Evolutionary conservation across 2,329 filamentous ascomycete genomes (phyloP).

Genomic region (Arthrinium phaeospermum): DNA sequence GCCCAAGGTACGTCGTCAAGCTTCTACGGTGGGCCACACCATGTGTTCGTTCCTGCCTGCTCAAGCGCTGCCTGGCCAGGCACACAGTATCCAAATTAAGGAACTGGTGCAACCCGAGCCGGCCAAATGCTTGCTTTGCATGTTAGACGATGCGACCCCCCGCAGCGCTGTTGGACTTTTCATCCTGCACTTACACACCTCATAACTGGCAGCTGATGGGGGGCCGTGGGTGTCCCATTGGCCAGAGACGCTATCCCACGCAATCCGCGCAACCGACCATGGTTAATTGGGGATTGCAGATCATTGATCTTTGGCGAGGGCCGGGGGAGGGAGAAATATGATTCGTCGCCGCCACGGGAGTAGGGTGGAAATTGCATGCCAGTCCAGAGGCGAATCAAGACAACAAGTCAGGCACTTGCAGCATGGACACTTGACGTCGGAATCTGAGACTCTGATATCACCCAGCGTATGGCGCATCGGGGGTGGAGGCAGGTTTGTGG

Average conservation of each 20-base stretch:
- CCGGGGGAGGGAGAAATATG: not conserved
- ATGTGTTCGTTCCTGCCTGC: not conserved
- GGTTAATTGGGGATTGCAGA: not conserved
- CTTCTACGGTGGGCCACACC: slow-evolving; percentile 23
- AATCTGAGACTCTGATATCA: not conserved
- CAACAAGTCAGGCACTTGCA: not conserved
- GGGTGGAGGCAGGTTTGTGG: not conserved
- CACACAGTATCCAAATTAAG: not conserved
- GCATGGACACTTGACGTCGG: not conserved
- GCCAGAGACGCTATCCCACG: not conserved
- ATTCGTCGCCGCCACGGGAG: slow-evolving; percentile 2
- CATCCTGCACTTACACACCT: not conserved
- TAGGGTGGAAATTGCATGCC: slow-evolving; percentile 12
- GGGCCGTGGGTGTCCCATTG: not conserved
- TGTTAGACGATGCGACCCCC: not conserved
- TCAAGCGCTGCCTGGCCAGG: slow-evolving; percentile 6
- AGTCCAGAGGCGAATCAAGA: slow-evolving; percentile 3
- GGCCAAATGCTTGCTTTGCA: not conserved
- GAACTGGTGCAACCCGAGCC: not conserved
- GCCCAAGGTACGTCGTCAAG: slow-evolving; percentile 24
- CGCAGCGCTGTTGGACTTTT: not conserved
- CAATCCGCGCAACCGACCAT: not conserved
- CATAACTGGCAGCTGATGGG: not conserved
- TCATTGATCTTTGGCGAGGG: not conserved
- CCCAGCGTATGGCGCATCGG: not conserved